Base-by-base conservation (phyloP, 768 basidiomycete genomes). In the Lactarius deliciosus region DNA sequence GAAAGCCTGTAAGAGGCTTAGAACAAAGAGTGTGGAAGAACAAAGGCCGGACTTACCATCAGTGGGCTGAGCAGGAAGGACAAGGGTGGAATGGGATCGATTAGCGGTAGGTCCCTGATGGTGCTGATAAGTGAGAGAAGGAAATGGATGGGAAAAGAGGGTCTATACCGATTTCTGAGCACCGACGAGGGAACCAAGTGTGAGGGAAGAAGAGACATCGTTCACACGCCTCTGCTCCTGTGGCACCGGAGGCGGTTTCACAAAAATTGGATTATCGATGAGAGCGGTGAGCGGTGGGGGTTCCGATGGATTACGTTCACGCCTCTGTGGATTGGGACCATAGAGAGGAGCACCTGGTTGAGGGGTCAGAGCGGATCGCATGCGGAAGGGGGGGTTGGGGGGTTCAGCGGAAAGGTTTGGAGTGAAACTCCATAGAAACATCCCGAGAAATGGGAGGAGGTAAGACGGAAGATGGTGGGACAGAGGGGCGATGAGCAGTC, bases 301-400 rank as follows among this genome's bases (percentile, higher is more conserved):
- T 69, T 91, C 89, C 25, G 88, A 88, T 40, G 77, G 74, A 68
- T 88, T 83, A 70, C 86, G 78, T 64, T 76, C 77, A 20, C 77
- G 77, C 53, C 77, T 75, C 22, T 75, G 73, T 10, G 77, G 79
- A 32, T 75, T 74, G 16, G 83, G 82, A 60, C 82, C 82, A 59
- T 82, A 82, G 1, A 68, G 72, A 22, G 75, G 72, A 18, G 77
- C 78, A 22, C 78, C 74, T 9, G 88, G 87, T 72, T 88, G 87
- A 9, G 91, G 91, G 8, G 90, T 91, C 66, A 90, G 78, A 11
- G 88, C 88, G 25, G 84, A 81, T 69, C 89, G 86, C 80, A 90
- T 79, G 38, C 86, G 84, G 73, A 87, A 84, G 25, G 36, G 85
- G 82, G 68, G 76, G 68, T 67, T 84, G 82, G 55, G 78, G 79